phyloP scores from a whole-genome alignment of 2,329 filamentous ascomycete species.

The Cladosporium sp. region DNA sequence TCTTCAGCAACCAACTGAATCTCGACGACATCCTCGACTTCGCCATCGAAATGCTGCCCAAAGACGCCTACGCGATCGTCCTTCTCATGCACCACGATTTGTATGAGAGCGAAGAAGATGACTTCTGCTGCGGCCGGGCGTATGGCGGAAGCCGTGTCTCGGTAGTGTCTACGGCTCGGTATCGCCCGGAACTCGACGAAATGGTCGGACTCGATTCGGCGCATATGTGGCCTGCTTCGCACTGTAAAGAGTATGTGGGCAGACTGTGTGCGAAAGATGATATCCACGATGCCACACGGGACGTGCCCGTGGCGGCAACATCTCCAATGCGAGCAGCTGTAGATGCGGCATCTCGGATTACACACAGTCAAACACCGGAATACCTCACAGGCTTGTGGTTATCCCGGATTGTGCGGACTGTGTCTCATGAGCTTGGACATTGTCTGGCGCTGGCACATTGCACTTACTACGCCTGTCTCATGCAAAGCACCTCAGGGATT shows the following conservation, averaged over 20 bases:
- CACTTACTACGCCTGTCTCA: slow-evolving; percentile 58
- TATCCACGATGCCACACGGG: slow-evolving; percentile 1
- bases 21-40: slow-evolving; percentile 58
- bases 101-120: slow-evolving; percentile 61
- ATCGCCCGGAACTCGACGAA: slow-evolving; percentile 48
- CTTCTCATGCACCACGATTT: slow-evolving; percentile 58
- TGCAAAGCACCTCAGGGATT: slow-evolving; percentile 57
- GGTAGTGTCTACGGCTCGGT: slow-evolving; percentile 58
- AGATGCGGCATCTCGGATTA: slow-evolving; percentile 1
- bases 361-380: not conserved
- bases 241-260: slow-evolving; percentile 52
- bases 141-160: slow-evolving; percentile 60
- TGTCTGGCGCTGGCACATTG: slow-evolving; percentile 67
- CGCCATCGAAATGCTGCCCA: slow-evolving; percentile 49
- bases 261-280: slow-evolving; percentile 21
- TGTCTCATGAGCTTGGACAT: slow-evolving; percentile 62
- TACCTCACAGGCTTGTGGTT: slow-evolving; percentile 49
- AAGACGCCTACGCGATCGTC: slow-evolving; percentile 55
- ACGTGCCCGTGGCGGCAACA: not conserved
- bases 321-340: slow-evolving; percentile 17
- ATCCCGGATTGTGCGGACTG: slow-evolving; percentile 52
- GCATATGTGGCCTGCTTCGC: slow-evolving; percentile 62
- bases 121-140: slow-evolving; percentile 62
- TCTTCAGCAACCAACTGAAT: slow-evolving; percentile 52
- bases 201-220: slow-evolving; percentile 40